Base-by-base conservation (phyloP, 371 early-diverging fungal genomes). In the Rhizomucor miehei region DNA sequence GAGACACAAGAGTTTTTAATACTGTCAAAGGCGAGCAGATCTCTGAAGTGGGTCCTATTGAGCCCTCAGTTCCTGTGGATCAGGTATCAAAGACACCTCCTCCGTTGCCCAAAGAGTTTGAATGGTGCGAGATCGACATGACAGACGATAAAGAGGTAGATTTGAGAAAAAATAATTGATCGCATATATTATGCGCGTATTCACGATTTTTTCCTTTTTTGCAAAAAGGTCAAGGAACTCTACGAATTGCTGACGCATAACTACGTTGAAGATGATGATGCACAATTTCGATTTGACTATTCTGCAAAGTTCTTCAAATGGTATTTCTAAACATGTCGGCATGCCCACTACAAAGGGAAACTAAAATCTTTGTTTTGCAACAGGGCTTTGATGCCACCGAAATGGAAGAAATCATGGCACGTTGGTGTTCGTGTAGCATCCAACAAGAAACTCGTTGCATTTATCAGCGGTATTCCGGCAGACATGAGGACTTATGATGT, bases 181-280 rank as follows among this genome's bases (percentile, higher is more conserved):
- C n/a, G n/a, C n/a, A n/a, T n/a, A n/a, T n/a, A n/a, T n/a, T n/a
- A n/a, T n/a, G n/a, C n/a, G 11, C 16, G 17, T 20, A 2, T 23
- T 20, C 17, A 53, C 13, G 17, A 9, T 21, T 54, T 52, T 13
- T 54, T n/a, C n/a, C n/a, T n/a, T n/a, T n/a, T n/a, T n/a, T n/a
- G n/a, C n/a, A n/a, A n/a, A 49, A 12, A 20, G 21, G 23, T 93
- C 57, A 87, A 87, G 63, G 93, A 95, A 63, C 71, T 97, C 13
- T 94, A 97, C 63, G 80, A 83, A 51, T 75, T 97, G 35, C 80
- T 98, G 64, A 81, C 87, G 1, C 65, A 85, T 39, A 94, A 98
- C 77, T 98, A 98, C 63, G 97, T 97, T 24, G 98, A 97, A 71
- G 99, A 98, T 60, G 87, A 88, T 48, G 94, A 94, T 60, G 90